phyloP scores from a whole-genome alignment of 2,329 filamentous ascomycete species.

The Neonectria coccinea region DNA sequence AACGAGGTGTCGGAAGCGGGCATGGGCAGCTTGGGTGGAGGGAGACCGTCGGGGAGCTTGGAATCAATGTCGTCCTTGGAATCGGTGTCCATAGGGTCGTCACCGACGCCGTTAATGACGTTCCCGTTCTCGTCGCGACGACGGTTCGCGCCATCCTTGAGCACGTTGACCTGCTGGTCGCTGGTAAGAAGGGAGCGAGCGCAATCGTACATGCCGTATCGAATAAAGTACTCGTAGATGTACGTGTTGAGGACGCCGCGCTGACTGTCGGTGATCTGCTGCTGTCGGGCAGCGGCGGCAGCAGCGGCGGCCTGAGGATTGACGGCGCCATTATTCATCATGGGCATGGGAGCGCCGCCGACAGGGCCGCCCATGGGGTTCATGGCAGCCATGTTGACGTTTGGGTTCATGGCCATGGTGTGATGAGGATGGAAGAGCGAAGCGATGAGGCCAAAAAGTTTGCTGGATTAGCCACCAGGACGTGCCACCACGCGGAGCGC shows the following conservation, averaged over 20 bases:
- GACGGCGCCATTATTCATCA: conserved; percentile 71
- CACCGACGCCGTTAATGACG: conserved; percentile 74
- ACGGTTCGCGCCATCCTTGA: conserved; percentile 76
- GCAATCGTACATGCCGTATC: conserved; percentile 84
- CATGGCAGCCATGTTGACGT: conserved; percentile 76
- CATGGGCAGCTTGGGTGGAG: conserved; percentile 75
- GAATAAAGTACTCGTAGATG: conserved; percentile 92
- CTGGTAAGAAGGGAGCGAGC: conserved; percentile 79
- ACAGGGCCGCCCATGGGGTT: conserved; percentile 76
- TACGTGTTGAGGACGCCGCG: conserved; percentile 81
- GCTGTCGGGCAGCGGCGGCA: conserved; percentile 51
- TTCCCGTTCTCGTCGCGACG: conserved; percentile 77
- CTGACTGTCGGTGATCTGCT: conserved; percentile 59
- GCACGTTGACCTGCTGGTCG: conserved; percentile 74
- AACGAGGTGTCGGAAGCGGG: conserved; percentile 80
- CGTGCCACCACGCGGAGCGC: conserved; percentile 49
- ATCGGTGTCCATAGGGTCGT: conserved; percentile 86
- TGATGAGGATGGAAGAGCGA: conserved; percentile 35
- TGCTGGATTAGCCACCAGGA: conserved; percentile 50
- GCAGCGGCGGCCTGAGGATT: conserved; percentile 52
- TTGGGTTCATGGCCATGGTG: conserved; percentile 66
- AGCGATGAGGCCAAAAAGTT: conserved; percentile 41
- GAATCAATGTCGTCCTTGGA: conserved; percentile 79
- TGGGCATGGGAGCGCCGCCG: conserved; percentile 69
- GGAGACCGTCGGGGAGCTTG: conserved; percentile 84